Evolutionary conservation across 441 rosid genomes (phyloP), one percentile per base, ranked within the genome.

Genomic region (Adansonia rubrostipa): DNA sequence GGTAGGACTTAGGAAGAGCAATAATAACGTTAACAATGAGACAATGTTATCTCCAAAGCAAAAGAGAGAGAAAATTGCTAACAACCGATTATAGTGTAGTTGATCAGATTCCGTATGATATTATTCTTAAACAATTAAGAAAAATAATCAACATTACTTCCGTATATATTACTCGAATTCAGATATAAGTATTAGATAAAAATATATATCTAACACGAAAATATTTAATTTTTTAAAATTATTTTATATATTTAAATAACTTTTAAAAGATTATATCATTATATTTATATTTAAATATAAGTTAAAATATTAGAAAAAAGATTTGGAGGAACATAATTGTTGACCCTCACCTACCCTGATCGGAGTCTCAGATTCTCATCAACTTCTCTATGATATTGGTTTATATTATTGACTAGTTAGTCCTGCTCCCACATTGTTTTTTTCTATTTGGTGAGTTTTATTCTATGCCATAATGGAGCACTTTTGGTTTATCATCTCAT

Each of bases 351-450:
- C 62, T 80, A 79, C 81, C 9, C 77, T 66, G 84, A 87, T 85
- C 88, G 73, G 28, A 76, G 83, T 80, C 75, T 79, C 13, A 74
- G 85, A 81, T 84, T 88, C 85, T 80, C 75, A 57, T 84, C 84
- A 90, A 85, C 90, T 80, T 81, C 7, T 74, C 54, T 75, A 22
- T 44, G 28, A 24, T 24, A 24, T 24, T 24, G 28, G 28, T 53
- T 73, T 40, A 6, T 77, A 19, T 80, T 80, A 17, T 79, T 57
- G 11, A 42, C 20, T 58, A 9, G 45, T 72, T 77, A 15, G 58
- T 36, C 53, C 10, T 72, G 9, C 2, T n/a, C 36, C 19, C n/a
- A 54, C 36, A 62, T 17, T 62, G 28, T 3, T 28, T 3, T 28
- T 0, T 7, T 7, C 3, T 63, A 9, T 5, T 13, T 63, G 0